Evolutionary conservation across 352 stramenopile genomes (phyloP), one percentile per base, ranked within the genome.

Genomic region (Pythium vanterpoolii): DNA sequence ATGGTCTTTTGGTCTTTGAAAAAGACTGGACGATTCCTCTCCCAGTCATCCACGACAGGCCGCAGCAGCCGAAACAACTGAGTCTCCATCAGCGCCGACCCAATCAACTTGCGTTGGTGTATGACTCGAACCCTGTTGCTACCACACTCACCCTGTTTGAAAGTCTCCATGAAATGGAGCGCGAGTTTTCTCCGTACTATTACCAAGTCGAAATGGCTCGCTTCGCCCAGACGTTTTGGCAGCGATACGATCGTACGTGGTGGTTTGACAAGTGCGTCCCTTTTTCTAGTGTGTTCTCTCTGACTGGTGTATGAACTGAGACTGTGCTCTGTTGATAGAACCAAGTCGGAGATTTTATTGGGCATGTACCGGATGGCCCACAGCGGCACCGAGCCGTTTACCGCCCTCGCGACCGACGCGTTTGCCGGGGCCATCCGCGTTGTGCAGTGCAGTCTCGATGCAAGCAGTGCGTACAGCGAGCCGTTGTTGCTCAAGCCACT

Each of bases 251-350:
- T 42, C 74, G 70, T 38, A 87, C 79, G 18, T 90, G 83, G 80
- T 93, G 83, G 80, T 93, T 93, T 53, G 74, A 90, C 48, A 87
- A 87, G 77, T 83, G 55, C 38, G 68, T 71, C 11, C 1, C n/a
- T 19, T 38, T 28, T 47, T 14, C 3, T 16, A 45, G 14, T 36
- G 16, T 36, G 6, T 19, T 27, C 23, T 27, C 31, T 19, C 19
- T 28, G 8, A 40, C 38, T 14, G 19, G 13, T n/a, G 46, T 6
- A 48, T 52, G 31, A n/a, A n/a, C n/a, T n/a, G n/a, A n/a, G n/a
- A n/a, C 46, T 5, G 43, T 11, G 27, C 33, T 23, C 44, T 18
- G 3, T 44, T 28, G 23, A 28, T 50, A 81, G 73, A 64, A 86
- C 76, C 9, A 83, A 89, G 48, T 75, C 82, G 0, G 69, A 57